A percentile compares a stretch with the other conserved stretches of the same genome.
These are phyloP conservation scores for Zostera marina DNA, from an alignment of 116 monocot genomes.

Conservation along the genomic window DNA sequence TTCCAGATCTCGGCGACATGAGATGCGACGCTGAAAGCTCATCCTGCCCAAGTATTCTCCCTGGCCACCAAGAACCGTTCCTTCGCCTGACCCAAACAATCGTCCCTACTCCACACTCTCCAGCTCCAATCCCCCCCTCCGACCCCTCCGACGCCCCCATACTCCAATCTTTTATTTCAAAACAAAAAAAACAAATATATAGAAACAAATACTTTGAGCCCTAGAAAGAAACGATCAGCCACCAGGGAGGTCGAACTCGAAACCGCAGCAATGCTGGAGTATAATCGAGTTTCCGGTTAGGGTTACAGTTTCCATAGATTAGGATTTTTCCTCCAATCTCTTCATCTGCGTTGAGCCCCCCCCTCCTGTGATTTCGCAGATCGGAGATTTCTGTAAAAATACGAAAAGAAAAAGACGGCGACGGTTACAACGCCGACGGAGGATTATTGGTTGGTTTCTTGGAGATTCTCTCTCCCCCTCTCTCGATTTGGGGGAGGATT, in stretches of 20 bases:
- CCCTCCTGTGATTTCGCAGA: background rate
- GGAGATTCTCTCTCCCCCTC: background rate
- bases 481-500: background rate
- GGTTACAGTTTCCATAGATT: constrained; percentile 6
- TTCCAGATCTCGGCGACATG: constrained; percentile 88
- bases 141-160: constrained; percentile 29
- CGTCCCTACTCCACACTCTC: constrained; percentile 56
- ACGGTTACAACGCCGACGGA: background rate
- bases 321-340: constrained; percentile 1
- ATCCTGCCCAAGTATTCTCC: constrained; percentile 47
- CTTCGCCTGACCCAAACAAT: constrained; percentile 91
- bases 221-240: constrained; percentile 10
- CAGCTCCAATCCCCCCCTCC: constrained; percentile 16
- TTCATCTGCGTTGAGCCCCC: background rate
- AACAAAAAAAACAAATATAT: background rate
- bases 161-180: background rate
- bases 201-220: background rate
- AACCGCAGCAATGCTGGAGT: constrained; percentile 8
- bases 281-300: constrained; percentile 27
- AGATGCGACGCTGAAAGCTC: constrained; percentile 76
- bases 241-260: constrained; percentile 20
- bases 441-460: background rate
- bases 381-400: background rate
- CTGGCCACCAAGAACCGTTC: constrained; percentile 69
- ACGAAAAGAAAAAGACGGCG: background rate